Conservation (phyloP, 208 protist genomes). For the Leishmania tropica region DNA sequence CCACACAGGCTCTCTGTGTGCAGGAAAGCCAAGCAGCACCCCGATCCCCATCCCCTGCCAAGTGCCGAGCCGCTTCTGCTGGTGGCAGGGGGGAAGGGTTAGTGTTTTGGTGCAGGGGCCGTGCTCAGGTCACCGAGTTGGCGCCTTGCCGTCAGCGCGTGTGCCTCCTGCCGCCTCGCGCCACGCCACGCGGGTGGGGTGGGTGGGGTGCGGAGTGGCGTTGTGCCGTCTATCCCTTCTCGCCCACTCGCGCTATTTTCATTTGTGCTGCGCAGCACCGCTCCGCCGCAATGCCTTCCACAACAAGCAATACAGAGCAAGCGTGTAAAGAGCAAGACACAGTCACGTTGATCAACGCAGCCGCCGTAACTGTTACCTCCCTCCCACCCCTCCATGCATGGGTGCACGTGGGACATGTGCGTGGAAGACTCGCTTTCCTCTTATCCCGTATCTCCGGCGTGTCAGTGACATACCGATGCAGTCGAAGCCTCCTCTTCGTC, state of each 20-base stretch:
- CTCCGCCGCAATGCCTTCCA: not conserved
- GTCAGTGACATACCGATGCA: not conserved
- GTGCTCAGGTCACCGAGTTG: not conserved
- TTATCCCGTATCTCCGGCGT: not conserved
- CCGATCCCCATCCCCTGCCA: not conserved
- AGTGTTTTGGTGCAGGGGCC: not conserved
- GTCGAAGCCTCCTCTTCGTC: not conserved
- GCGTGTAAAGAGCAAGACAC: not conserved
- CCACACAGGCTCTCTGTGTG: not conserved
- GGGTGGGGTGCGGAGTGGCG: not conserved
- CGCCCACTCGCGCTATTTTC: not conserved
- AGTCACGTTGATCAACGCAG: not conserved
- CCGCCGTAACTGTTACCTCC: not conserved
- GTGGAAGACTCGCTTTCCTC: not conserved
- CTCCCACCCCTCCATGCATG: not conserved
- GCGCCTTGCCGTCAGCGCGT: not conserved
- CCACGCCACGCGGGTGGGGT: too few relatives aligned
- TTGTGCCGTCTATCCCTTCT: not conserved
- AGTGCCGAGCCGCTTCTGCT: not conserved
- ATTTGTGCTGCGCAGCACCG: not conserved
- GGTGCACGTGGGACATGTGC: not conserved
- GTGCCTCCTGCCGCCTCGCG: not conserved
- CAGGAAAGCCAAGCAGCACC: not conserved
- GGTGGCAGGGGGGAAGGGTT: not conserved
- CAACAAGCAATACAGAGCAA: not conserved